Evolutionary conservation across 768 basidiomycete genomes (phyloP).

Genomic region (Mycena sanguinolenta): DNA sequence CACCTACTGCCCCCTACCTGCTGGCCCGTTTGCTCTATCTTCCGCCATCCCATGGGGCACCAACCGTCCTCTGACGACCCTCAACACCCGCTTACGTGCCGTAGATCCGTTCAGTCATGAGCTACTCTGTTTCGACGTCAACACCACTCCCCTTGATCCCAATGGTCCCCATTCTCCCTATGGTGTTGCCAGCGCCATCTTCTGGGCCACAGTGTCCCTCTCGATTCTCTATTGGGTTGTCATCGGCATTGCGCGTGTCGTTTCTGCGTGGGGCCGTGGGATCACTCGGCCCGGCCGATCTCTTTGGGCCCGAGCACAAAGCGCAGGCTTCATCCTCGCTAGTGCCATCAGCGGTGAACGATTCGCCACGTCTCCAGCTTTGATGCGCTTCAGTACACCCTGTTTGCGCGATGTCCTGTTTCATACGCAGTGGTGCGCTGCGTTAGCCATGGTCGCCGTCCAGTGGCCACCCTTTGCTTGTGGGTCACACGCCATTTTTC

Average conservation of each 20-base stretch:
- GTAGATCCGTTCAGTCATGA: conserved; percentile 90
- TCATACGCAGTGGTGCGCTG: conserved; percentile 93
- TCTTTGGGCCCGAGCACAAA: conserved; percentile 80
- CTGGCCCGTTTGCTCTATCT: conserved; percentile 87
- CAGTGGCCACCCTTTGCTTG: conserved; percentile 95
- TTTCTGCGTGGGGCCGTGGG: conserved; percentile 88
- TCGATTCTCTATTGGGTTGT: conserved; percentile 86
- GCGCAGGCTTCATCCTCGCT: conserved; percentile 89
- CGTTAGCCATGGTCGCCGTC: conserved; percentile 93
- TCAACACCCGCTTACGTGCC: conserved; percentile 86
- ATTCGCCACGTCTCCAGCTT: conserved; percentile 84
- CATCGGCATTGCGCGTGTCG: conserved; percentile 84
- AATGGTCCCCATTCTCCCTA: conserved; percentile 66
- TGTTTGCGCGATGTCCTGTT: conserved; percentile 93
- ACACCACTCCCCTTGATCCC: conserved; percentile 82
- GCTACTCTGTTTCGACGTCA: conserved; percentile 84
- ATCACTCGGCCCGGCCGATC: conserved; percentile 69
- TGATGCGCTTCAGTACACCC: conserved; percentile 94
- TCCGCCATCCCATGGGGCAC: conserved; percentile 75
- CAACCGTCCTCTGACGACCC: conserved; percentile 83
- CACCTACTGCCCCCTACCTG: conserved; percentile 63
- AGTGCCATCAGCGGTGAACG: conserved; percentile 95
- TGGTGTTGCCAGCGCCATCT: conserved; percentile 74
- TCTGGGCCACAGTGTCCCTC: conserved; percentile 81
- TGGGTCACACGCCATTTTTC: conserved; percentile 55